Evolutionary conservation across 352 stramenopile genomes (phyloP), one percentile per base, ranked within the genome.

Genomic region (Peronosclerospora sorghi): DNA sequence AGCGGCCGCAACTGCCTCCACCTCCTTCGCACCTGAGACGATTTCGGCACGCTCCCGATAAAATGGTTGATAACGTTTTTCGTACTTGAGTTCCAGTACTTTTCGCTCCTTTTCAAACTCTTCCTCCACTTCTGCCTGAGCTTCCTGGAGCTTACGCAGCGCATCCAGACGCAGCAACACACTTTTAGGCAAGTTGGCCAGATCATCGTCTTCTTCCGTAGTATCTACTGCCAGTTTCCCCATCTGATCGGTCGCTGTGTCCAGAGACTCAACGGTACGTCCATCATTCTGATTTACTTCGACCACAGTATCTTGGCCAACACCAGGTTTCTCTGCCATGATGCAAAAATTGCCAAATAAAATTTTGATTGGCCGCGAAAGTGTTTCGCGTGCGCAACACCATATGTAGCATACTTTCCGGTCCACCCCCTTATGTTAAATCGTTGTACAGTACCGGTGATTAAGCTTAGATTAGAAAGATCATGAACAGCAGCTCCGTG

Each of bases 31-130:
- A 27, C 79, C 79, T 41, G 72, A 74, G 14, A 91, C 76, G 40
- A 88, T 85, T 45, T 76, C 59, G 10, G 76, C 73, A 23, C 79
- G 79, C 47, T 88, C 62, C 17, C 44, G 29, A 63, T 87, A 91
- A 44, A 91, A 75, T 12, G 75, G 79, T 62, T 88, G 73, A 59
- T 91, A 91, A 9, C 87, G 65, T 59, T 86, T 88, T 58, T 91
- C 76, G 51, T 91, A 91, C 62, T 91, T 91, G 39, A 91, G 74
- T 59, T 91, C 76, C 13, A 91, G 60, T 34, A 56, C 39, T 55
- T 83, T 83, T 45, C 76, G 79, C 54, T 91, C 76, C 60, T 86
- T 87, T 59, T 91, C 76, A 35, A 91, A 91, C 56, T 85, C 53
- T 49, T 85, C 76, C 43, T 91, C 76, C 26, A 91, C 53, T 45